Percentiles rank a stretch among this genome's conserved stretches.
These are phyloP conservation scores for Nicotiana sylvestris DNA, from an alignment of 257 asterid species.

Conservation along the genomic window DNA sequence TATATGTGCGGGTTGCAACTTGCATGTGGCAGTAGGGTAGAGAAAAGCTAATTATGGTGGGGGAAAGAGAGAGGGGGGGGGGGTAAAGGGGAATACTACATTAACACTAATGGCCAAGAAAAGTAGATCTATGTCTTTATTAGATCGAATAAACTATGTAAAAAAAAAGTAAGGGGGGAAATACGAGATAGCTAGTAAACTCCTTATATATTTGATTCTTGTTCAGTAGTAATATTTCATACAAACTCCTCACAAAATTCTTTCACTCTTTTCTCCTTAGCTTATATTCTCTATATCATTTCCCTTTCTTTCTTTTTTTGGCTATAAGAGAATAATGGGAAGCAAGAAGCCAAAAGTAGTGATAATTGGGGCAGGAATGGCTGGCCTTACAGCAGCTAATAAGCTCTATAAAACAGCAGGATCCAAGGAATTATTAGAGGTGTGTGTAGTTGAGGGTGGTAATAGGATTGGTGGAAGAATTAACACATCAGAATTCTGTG, in stretches of 20 bases:
- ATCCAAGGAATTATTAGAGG: conserved; percentile 38
- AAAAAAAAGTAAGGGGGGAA: not conserved
- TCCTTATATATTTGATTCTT: conserved; percentile 17
- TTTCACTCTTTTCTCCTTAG: no score
- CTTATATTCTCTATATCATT: no score
- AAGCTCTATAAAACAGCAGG: conserved; percentile 40
- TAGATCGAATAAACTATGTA: conserved; percentile 13
- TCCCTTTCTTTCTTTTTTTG: not conserved
- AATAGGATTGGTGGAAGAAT: conserved; percentile 71
- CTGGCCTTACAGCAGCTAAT: conserved; percentile 83
- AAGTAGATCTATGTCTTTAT: conserved; percentile 26
- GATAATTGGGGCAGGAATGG: conserved; percentile 90
- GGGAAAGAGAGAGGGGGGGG: not conserved
- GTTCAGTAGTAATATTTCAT: conserved; percentile 10
- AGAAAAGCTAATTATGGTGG: not conserved
- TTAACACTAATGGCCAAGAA: conserved; percentile 17
- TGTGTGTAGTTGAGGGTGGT: conserved; percentile 68
- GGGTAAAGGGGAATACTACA: not conserved
- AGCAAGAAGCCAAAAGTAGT: conserved; percentile 55
- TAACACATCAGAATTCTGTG: conserved; percentile 55
- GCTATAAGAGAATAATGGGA: conserved; percentile 30
- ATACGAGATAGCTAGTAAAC: not conserved
- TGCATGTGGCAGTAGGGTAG: not conserved
- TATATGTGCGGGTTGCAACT: not conserved
- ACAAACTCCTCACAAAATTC: conserved; percentile 13